Base-by-base conservation (phyloP, 768 basidiomycete species). In the Leccinum truebloodii region DNA sequence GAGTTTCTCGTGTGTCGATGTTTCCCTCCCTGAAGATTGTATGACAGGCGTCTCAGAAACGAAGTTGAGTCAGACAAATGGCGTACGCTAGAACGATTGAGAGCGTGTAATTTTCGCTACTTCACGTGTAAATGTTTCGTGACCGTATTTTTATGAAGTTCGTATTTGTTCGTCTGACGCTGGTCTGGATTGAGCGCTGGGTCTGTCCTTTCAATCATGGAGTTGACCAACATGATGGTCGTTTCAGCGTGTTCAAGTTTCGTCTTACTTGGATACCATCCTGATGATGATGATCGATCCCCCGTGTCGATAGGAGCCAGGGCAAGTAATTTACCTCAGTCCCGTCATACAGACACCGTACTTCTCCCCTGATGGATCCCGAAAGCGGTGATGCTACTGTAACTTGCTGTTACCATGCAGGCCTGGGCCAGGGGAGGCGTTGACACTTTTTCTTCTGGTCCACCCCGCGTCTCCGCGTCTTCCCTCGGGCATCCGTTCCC, bases 61-160 rank as follows among this genome's bases (percentile, higher is more conserved):
- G 72, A 60, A 55, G 66, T 6, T 73, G 57, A 65, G 26, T 7
- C 30, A 13, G 16, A n/a, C 28, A 1, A 9, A 13, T 52, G 10
- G 16, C 6, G 13, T 26, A 44, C 56, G n/a, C 37, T 6, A 2
- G 55, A 22, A 52, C 56, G 39, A 22, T 22, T 4, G 30, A n/a
- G 22, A 20, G 12, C 28, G 35, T 26, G 9, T 18, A 41, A 12
- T 55, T 39, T 56, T 65, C 20, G 48, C 26, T 35, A 10, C 52
- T 32, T 58, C 41, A 20, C 58, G n/a, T 65, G 58, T 71, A 60
- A 52, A 55, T 48, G 52, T 34, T 60, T 18, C 50, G 65, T 67
- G 65, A 57, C 59, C 54, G 57, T 71, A 72, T 72, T 54, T 49
- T 71, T 71, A 72, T 72, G 61, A 59, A 64, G 51, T 70, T 61